phyloP scores from a whole-genome alignment of 108 stramenopile species.

The Aurantiochytrium sp. region DNA sequence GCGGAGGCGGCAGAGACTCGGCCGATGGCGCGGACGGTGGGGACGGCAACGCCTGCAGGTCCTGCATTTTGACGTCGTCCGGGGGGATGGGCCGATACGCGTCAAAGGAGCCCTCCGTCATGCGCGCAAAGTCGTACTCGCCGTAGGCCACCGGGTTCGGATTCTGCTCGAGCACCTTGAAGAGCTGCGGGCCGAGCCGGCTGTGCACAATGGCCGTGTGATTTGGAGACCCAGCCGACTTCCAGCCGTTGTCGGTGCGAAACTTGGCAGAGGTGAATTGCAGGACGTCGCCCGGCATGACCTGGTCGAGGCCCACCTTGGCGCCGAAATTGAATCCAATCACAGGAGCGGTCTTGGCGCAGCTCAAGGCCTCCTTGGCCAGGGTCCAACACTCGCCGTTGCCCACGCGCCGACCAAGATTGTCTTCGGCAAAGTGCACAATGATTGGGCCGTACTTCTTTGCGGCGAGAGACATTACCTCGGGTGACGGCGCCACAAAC shows the following conservation, averaged over 20 bases:
- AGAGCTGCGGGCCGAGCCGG: neutral
- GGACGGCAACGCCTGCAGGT: neutral
- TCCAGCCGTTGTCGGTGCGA: neutral
- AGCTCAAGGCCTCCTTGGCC: neutral
- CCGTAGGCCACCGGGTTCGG: neutral
- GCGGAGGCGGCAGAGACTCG: neutral
- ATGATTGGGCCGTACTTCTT: neutral
- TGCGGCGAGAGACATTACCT: neutral
- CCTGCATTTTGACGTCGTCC: neutral
- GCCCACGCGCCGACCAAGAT: neutral
- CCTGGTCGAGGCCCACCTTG: neutral
- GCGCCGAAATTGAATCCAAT: conserved; percentile 14
- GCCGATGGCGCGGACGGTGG: neutral
- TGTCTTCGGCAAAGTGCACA: neutral
- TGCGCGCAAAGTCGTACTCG: neutral
- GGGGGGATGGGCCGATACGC: neutral
- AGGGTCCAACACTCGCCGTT: conserved; percentile 25
- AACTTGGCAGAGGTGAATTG: neutral
- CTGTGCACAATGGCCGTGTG: neutral
- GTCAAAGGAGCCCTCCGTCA: neutral
- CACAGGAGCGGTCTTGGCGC: neutral
- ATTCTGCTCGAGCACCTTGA: neutral
- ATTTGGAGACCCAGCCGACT: neutral
- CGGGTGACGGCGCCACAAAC: neutral
- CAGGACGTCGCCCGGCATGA: neutral